Evolutionary conservation across 1,284 basidiomycete species (phyloP), one percentile per base, ranked within the genome.

Genomic region (Trichosporon sp.): DNA sequence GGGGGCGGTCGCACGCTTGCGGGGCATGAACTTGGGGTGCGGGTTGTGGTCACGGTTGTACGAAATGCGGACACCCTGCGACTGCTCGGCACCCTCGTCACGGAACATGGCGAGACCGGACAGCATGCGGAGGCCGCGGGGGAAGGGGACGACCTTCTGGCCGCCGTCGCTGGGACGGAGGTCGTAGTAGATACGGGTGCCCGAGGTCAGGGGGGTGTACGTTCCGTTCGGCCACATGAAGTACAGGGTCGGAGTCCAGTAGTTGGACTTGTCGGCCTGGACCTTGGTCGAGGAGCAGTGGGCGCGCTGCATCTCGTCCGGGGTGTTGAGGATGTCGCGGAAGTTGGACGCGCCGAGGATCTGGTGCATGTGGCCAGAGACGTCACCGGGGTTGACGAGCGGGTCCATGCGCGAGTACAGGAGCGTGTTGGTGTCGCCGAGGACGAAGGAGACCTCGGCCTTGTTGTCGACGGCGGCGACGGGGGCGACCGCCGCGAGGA

Each of bases 171-270:
- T 69, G 58, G 58, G 44, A n/a, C 56, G 56, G 18, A 60, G 56
- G 21, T 38, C 53, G 75, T 84, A 84, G 75, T 84, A 84, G 34
- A 65, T 38, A n/a, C 69, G 65, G 8, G 79, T 75, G 68, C 74
- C 70, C 66, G 66, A 71, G 13, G 47, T 42, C 27, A 75, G 75
- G 1, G 81, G 78, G 25, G 75, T 70, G 74, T 76, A 80, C 7
- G 65, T 68, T 9, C 64, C 64, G 58, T 72, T 62, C n/a, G 35
- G n/a, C 65, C 80, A 76, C 74, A 84, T 85, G 69, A 81, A 83
- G 77, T 84, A 85, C 3, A 85, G 74, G 56, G 81, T 76, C 23
- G 84, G 84, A 7, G 76, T 77, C 85, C 85, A 86, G 75, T 86
- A 86, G 70, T 79, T 80, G 42, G 81, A 83, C 75, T 81, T 79